Base-by-base conservation (phyloP, 257 asterid species). In the Lycium barbarum region DNA sequence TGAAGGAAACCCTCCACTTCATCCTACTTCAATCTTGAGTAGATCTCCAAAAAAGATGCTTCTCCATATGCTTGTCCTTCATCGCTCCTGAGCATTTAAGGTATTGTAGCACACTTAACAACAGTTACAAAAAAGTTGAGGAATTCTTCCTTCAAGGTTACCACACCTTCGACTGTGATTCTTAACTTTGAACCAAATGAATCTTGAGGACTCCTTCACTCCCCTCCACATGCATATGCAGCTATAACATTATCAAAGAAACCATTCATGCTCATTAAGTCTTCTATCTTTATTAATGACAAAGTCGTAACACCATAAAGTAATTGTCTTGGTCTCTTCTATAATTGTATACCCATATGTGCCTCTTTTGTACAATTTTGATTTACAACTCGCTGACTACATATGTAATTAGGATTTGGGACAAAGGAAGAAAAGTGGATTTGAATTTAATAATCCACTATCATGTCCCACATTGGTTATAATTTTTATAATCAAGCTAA, bases 401-500 rank as follows among this genome's bases (percentile, higher is more conserved):
- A 66, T 66, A 33, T 66, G 73, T 66, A 66, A 33, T 20, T 20
- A 63, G 38, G 68, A 61, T 61, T 65, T 26, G 26, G 43, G 45
- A 33, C 73, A 66, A 66, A 33, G 73, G 14, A 63, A 63, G 70
- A 63, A 22, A 1, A 66, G 20, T 33, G 9, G 47, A 35, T 66
- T 13, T 66, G 47, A 22, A 66, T 66, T 66, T 66, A 26, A 66
- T 66, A 66, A 66, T 5, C 47, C 73, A 66, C n/a, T 66, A 66
- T 66, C 73, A 66, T 22, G 3, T 63, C 70, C 38, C 40, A 9
- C 40, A 22, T 63, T 63, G 40, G 8, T 63, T 63, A 3, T 22
- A 22, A 22, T 40, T 63, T 12, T 22, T 63, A 4, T 4, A 17
- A 22, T 63, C 15, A 11, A 38, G 40, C 3, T 63, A 63, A 22